A percentile compares a stretch with the other conserved stretches of the same genome.
These are phyloP conservation scores for Phytophthora hibernalis DNA, from an alignment of 352 stramenopile genomes.

Conservation along the genomic window DNA sequence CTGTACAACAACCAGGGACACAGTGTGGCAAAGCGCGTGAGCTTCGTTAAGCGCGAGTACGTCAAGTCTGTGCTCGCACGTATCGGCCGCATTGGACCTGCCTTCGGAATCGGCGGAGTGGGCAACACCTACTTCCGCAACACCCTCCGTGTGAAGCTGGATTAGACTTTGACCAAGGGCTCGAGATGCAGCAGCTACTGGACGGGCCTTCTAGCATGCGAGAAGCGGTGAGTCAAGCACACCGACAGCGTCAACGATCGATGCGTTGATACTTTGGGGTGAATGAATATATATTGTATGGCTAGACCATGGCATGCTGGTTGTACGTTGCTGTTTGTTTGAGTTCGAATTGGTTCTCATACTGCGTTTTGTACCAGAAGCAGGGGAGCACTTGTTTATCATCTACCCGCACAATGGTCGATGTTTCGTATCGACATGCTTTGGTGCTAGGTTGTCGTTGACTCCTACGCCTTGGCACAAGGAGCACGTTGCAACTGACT, in stretches of 20 bases:
- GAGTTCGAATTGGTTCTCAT: constrained; percentile 16
- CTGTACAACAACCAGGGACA: constrained; percentile 86
- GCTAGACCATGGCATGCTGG: constrained; percentile 31
- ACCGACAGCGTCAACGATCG: constrained; percentile 13
- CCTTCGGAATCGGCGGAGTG: constrained; percentile 90
- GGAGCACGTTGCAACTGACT: too few relatives aligned
- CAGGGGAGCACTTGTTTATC: constrained; percentile 5
- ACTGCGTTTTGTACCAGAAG: neutral
- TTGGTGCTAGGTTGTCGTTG: neutral
- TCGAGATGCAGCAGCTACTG: constrained; percentile 15
- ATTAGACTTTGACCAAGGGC: constrained; percentile 29
- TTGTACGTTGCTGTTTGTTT: constrained; percentile 13
- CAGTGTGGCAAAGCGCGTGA: constrained; percentile 38
- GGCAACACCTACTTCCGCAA: constrained; percentile 83
- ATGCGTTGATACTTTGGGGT: constrained; percentile 10
- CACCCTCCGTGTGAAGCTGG: constrained; percentile 47
- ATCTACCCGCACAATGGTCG: constrained; percentile 5
- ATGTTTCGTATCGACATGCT: neutral
- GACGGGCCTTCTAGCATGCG: constrained; percentile 19
- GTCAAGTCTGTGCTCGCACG: constrained; percentile 84
- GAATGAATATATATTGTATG: constrained; percentile 40
- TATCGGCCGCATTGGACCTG: constrained; percentile 88
- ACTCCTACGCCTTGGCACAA: neutral
- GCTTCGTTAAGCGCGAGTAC: constrained; percentile 86
- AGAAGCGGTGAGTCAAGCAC: constrained; percentile 29